Base-by-base conservation (phyloP, 495 filamentous ascomycete species). In the Xylaria venustula region DNA sequence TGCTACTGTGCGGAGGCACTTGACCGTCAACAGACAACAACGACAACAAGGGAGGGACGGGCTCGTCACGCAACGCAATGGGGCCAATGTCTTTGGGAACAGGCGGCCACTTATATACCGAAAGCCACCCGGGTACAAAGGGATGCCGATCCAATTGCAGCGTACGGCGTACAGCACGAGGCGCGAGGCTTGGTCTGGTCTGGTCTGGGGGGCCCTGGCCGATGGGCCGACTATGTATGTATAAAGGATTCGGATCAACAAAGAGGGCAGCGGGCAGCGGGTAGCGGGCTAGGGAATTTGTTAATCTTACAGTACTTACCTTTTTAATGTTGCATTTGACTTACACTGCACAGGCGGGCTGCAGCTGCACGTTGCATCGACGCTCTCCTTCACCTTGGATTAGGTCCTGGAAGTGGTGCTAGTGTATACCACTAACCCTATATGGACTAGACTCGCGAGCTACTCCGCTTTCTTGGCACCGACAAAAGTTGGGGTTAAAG, bases 391-490 rank as follows among this genome's bases (percentile, higher is more conserved):
- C 30, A 25, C 19, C 30, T 32, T 23, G 4, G 37, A 41, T n/a
- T 15, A n/a, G 15, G 37, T n/a, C 15, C n/a, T n/a, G n/a, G n/a
- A n/a, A n/a, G 37, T 11, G 12, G 7, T 11, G 3, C 3, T 22
- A 20, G 7, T 46, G 1, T 3, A n/a, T 22, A 6, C n/a, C 3
- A 46, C 2, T 28, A 12, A 25, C 11, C 8, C 15, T 5, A 26
- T 15, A 17, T 11, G 15, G 2, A 2, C 34, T 30, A 54, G 6
- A 42, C 11, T 30, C 8, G 22, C 26, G 46, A 71, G 58, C 64
- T 67, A 71, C 66, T 71, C 69, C 69, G 69, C 69, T 62, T 71
- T 69, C 68, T 69, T 69, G 66, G 58, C 58, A 41, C 7, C 23
- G 32, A 8, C 56, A 59, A 64, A 68, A 66, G 65, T 71, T 66